phyloP scores from a whole-genome alignment of 2,329 filamentous ascomycete species.

The Microdochium nivale region DNA sequence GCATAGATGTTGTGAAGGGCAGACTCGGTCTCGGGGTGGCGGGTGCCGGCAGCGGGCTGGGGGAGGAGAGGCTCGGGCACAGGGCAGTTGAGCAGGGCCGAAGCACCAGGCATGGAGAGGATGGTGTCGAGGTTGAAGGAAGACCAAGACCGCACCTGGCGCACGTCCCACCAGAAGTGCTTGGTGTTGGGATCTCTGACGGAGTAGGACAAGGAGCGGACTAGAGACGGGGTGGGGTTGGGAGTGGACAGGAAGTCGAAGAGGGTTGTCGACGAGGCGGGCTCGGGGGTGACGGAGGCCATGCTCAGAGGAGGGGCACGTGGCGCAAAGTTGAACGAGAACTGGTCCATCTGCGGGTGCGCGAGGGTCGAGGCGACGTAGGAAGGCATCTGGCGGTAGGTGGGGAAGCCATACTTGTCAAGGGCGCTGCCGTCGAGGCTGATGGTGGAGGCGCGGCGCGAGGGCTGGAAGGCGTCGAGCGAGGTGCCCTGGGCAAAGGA shows the following conservation, averaged over 20 bases:
- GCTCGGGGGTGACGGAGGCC: constrained; percentile 31
- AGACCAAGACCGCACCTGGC: constrained; percentile 77
- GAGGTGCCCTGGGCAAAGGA: constrained; percentile 41
- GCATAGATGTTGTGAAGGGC: constrained; percentile 69
- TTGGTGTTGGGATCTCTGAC: constrained; percentile 59
- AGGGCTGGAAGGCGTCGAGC: constrained; percentile 32
- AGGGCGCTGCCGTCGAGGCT: constrained; percentile 59
- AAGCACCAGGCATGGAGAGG: constrained; percentile 62
- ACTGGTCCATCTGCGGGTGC: constrained; percentile 28
- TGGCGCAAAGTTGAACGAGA: constrained; percentile 37
- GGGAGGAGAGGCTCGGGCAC: constrained; percentile 55
- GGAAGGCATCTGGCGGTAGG: constrained; percentile 66
- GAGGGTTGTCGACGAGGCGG: constrained; percentile 56
- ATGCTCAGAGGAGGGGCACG: constrained; percentile 31
- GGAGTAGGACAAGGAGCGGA: constrained; percentile 67
- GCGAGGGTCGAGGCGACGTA: constrained; percentile 29
- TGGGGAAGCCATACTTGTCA: constrained; percentile 71
- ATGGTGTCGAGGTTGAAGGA: constrained; percentile 69
- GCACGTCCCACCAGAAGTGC: constrained; percentile 95
- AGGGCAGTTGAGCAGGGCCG: constrained; percentile 62
- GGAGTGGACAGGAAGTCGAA: constrained; percentile 68
- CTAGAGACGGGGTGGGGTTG: constrained; percentile 76
- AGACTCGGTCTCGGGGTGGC: constrained; percentile 70
- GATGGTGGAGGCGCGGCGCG: constrained; percentile 56
- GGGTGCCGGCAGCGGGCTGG: constrained; percentile 43